Conservation (phyloP, 768 basidiomycete species). For the Tylopilus intermedius region DNA sequence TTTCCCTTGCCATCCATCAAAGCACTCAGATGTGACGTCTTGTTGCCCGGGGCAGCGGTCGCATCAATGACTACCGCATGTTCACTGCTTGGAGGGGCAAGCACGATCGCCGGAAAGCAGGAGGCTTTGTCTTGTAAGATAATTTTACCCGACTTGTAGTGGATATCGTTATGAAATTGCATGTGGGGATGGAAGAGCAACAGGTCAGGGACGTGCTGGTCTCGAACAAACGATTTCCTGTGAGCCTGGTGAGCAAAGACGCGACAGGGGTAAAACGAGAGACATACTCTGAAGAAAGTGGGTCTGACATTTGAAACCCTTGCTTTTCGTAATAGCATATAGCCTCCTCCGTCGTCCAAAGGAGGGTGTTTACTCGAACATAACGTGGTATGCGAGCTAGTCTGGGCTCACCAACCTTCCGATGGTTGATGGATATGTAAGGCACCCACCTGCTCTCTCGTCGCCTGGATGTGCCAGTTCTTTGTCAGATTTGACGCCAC, state of each 20-base stretch:
- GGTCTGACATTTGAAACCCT: conserved; percentile 52
- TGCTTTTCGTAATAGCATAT: conserved; percentile 48
- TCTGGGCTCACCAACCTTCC: not conserved
- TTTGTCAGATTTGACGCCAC: conserved; percentile 57
- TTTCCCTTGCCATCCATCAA: conserved; percentile 80
- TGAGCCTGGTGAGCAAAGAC: conserved; percentile 2
- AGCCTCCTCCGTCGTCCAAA: conserved; percentile 65
- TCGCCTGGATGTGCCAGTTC: conserved; percentile 63
- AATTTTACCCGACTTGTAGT: conserved; percentile 73
- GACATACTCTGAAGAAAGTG: conserved; percentile 49
- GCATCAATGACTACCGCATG: conserved; percentile 76
- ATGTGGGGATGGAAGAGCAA: conserved; percentile 67
- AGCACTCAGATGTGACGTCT: conserved; percentile 90
- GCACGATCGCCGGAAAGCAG: conserved; percentile 87
- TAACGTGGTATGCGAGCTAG: conserved; percentile 76
- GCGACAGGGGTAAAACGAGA: not conserved
- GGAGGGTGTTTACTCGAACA: conserved; percentile 72
- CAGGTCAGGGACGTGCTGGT: conserved; percentile 78
- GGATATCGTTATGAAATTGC: conserved; percentile 63
- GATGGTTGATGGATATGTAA: not conserved
- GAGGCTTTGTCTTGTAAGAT: conserved; percentile 98
- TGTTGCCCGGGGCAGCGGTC: conserved; percentile 96
- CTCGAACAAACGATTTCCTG: conserved; percentile 64
- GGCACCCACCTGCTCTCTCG: conserved; percentile 53
- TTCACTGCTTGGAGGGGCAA: conserved; percentile 60